Base-by-base conservation (phyloP, 441 rosid genomes). In the Gossypium gossypioides region DNA sequence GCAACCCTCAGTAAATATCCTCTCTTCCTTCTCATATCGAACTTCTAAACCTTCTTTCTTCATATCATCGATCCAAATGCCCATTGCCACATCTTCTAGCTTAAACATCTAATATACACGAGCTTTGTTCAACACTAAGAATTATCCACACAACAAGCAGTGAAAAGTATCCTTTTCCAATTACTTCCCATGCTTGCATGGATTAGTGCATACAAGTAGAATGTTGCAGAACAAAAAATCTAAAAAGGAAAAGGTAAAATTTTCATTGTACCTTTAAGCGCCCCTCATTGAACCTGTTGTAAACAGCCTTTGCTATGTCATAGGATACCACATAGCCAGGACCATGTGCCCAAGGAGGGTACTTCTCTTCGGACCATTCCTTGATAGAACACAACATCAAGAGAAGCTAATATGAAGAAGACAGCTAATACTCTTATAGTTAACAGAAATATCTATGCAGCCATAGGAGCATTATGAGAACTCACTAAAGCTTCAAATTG, bases 341-440 rank as follows among this genome's bases (percentile, higher is more conserved):
- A 78, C 97, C 97, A 77, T 90, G 99, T 4, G 97, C 99, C 94
- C 93, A 91, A n/a, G 99, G 95, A 0, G 97, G 97, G 56, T 92
- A 95, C 50, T 81, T 82, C 50, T 83, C 92, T 80, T 83, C 97
- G 9, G 85, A 81, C 95, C 97, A 92, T 85, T 95, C 99, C 99
- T 92, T 76, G 64, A 75, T 71, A 29, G 60, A 42, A 72, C 2
- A 46, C 3, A 25, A 18, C 6, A 29, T 55, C 6, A 22, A 21
- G 25, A 51, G 72, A 51, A 68, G 25, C 52, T 29, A 48, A 27
- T 24, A 51, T 9, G 29, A 16, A 68, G 24, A 13, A 15, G 60
- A 51, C 46, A 15, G 7, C 59, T 34, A 34, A 34, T 34, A 34
- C 40, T 6, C 34, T 9, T 2, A 44, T 37, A 37, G 42, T 37